Conservation (phyloP, 108 stramenopile species). For the Poteriospumella lacustris region DNA sequence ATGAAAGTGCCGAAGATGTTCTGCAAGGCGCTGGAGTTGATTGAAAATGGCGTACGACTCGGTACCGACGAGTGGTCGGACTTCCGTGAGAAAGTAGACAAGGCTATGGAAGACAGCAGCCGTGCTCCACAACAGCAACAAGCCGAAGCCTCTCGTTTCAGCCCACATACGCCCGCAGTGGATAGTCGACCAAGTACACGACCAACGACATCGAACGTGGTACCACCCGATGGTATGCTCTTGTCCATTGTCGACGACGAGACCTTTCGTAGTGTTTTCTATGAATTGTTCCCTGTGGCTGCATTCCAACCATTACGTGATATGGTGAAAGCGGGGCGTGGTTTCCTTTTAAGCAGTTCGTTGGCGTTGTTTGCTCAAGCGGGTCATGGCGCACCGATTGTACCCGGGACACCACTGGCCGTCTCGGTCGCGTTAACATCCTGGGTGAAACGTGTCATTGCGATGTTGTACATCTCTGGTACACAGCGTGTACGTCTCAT, state of each 20-base stretch:
- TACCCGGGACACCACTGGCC: background rate
- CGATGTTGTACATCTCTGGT: background rate
- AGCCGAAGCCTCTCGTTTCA: too few relatives aligned
- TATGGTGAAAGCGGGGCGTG: background rate
- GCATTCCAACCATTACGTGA: background rate
- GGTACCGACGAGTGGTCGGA: background rate
- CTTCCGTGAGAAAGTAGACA: too few relatives aligned
- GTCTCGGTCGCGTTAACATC: background rate
- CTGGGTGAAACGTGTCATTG: background rate
- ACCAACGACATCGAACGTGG: too few relatives aligned
- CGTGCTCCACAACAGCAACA: too few relatives aligned
- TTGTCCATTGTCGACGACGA: too few relatives aligned
- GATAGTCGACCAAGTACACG: too few relatives aligned
- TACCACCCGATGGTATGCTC: too few relatives aligned
- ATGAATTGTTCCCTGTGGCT: background rate
- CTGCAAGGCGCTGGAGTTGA: background rate
- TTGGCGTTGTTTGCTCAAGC: background rate
- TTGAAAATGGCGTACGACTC: background rate
- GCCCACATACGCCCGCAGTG: too few relatives aligned
- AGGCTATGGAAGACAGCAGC: too few relatives aligned
- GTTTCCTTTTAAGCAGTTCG: background rate
- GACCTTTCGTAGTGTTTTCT: background rate
- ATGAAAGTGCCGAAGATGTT: background rate
- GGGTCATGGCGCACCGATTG: background rate
- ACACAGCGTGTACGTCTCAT: background rate